Evolutionary conservation across 2,329 filamentous ascomycete genomes (phyloP).

Genomic region (Pseudocercospora musae): DNA sequence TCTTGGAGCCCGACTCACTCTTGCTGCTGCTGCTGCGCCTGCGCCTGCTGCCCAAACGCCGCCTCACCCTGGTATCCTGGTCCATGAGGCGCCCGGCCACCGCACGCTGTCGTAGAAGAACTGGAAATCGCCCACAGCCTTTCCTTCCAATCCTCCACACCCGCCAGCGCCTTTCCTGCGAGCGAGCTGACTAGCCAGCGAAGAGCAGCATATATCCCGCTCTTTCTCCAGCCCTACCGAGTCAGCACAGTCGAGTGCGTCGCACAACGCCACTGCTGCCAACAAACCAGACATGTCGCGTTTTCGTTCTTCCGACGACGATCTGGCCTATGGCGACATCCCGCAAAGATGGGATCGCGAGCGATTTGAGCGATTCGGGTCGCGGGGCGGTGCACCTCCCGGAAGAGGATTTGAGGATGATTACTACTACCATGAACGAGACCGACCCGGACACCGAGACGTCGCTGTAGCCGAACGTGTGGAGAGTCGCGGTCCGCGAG

Average conservation of each 20-base stretch:
- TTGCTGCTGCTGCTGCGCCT: too few species aligned
- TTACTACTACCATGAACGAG: constrained; percentile 40
- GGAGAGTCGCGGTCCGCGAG: constrained; percentile 32
- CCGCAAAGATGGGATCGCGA: constrained; percentile 52
- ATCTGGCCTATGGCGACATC: constrained; percentile 44
- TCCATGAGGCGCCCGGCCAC: constrained; percentile 1
- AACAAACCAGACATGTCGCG: constrained; percentile 27
- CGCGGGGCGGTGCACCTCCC: constrained; percentile 25
- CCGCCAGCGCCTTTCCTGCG: constrained; percentile 1
- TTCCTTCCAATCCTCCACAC: not conserved
- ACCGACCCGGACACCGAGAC: constrained; percentile 39
- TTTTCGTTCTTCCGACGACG: constrained; percentile 38
- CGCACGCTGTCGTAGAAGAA: constrained; percentile 4
- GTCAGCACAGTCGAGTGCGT: constrained; percentile 1
- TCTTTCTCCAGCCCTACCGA: not conserved
- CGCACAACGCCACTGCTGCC: constrained; percentile 1
- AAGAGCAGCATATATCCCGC: constrained; percentile 1
- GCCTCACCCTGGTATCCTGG: constrained; percentile 4
- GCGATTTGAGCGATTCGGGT: constrained; percentile 48
- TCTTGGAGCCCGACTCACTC: constrained; percentile 1
- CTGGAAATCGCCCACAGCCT: not conserved
- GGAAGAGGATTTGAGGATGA: constrained; percentile 41
- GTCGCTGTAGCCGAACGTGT: constrained; percentile 42
- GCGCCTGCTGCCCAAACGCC: constrained; percentile 5
- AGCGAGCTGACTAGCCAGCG: constrained; percentile 5